Conservation (phyloP, 257 asterid genomes). For the Fraxinus americana region DNA sequence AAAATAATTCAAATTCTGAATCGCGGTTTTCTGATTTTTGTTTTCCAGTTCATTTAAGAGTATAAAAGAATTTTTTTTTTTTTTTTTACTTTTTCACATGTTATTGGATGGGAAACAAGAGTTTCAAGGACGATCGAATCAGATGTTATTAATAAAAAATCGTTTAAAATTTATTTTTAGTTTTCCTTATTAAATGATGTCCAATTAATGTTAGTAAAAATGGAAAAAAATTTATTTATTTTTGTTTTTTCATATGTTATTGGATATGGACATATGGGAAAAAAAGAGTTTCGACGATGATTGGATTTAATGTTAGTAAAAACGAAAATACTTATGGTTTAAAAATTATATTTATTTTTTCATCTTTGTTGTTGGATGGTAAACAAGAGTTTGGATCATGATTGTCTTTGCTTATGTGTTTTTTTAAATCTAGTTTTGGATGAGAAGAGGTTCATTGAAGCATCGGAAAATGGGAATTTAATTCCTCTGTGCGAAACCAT, state of each 20-base stretch:
- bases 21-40: neutral
- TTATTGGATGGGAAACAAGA: slow-evolving; percentile 12
- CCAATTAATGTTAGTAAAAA: no score
- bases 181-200: no score
- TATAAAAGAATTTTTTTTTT: neutral
- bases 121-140: slow-evolving; percentile 10
- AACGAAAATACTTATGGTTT: neutral
- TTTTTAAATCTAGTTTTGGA: slow-evolving; percentile 45
- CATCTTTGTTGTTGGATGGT: neutral
- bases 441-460: slow-evolving; percentile 62
- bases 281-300: slow-evolving; percentile 13
- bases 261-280: slow-evolving; percentile 5
- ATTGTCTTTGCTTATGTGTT: neutral
- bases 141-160: no score
- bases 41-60: neutral
- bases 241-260: neutral
- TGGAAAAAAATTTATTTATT: no score
- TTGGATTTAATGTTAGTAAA: neutral
- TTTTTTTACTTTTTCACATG: neutral
- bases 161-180: no score
- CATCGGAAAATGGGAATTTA: slow-evolving; percentile 60
- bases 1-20: slow-evolving; percentile 6
- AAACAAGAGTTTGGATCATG: slow-evolving; percentile 10
- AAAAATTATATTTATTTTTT: neutral
- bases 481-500: slow-evolving; percentile 72